A percentile compares a stretch with the other conserved stretches of the same genome.
phyloP scores from a whole-genome alignment of 805 yeast species.

The Torulaspora microellipsoides region DNA sequence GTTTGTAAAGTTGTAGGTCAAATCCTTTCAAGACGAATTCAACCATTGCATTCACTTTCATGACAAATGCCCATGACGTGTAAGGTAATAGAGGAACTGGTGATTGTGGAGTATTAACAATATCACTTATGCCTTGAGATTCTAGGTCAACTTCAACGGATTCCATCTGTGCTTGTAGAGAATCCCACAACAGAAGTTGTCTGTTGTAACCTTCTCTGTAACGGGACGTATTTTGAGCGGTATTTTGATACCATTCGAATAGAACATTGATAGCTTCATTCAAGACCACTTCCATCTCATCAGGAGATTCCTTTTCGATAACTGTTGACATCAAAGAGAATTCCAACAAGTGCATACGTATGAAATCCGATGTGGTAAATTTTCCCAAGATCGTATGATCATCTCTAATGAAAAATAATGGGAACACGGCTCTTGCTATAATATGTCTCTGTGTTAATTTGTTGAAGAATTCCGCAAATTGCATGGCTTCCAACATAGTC shows the following conservation, averaged over 20 bases:
- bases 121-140: slow-evolving; percentile 34
- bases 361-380: slow-evolving; percentile 36
- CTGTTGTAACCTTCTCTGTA: slow-evolving; percentile 71
- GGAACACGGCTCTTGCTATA: slow-evolving; percentile 59
- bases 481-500: slow-evolving; percentile 31
- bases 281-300: slow-evolving; percentile 21
- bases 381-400: slow-evolving; percentile 56
- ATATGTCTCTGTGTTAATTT: slow-evolving; percentile 35
- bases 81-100: slow-evolving; percentile 52
- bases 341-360: slow-evolving; percentile 42
- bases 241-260: slow-evolving; percentile 41
- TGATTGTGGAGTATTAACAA: slow-evolving; percentile 29
- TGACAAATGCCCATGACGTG: slow-evolving; percentile 62
- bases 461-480: slow-evolving; percentile 35
- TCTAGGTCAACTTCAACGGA: slow-evolving; percentile 49
- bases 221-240: slow-evolving; percentile 69
- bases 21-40: slow-evolving; percentile 70
- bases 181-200: slow-evolving; percentile 61
- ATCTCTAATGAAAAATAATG: slow-evolving; percentile 57
- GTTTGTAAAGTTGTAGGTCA: slow-evolving; percentile 66
- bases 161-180: slow-evolving; percentile 73
- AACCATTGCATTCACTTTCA: slow-evolving; percentile 66
- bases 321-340: slow-evolving; percentile 25
- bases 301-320: slow-evolving; percentile 3
- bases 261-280: slow-evolving; percentile 46